Evolutionary conservation across 148 eudicot species (phyloP).

Genomic region (Rhododendron simsii): DNA sequence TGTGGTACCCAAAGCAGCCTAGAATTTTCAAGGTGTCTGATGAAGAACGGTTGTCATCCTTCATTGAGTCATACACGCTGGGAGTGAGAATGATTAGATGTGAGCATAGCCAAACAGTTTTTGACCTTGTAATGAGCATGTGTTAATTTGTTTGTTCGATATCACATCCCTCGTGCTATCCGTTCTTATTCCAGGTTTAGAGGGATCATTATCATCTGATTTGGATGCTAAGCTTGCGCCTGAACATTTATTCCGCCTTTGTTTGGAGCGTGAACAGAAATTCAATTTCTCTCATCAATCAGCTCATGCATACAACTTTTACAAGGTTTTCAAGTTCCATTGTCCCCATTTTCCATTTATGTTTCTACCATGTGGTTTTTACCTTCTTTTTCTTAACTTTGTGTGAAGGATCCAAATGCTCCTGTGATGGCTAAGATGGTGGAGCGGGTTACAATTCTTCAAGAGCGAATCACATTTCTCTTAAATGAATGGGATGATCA

Average conservation of each 20-base stretch:
- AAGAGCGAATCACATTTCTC: slow-evolving; percentile 39
- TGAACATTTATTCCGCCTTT: slow-evolving; percentile 75
- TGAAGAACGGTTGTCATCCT: slow-evolving; percentile 46
- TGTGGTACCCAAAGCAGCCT: slow-evolving; percentile 39
- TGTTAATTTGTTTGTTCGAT: background rate
- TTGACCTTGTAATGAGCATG: background rate
- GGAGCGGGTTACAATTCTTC: slow-evolving; percentile 49
- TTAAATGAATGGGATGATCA: slow-evolving; percentile 65
- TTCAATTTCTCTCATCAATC: slow-evolving; percentile 32
- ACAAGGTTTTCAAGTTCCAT: slow-evolving; percentile 50
- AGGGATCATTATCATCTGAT: slow-evolving; percentile 46
- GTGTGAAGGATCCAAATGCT: slow-evolving; percentile 69
- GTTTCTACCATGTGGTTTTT: background rate
- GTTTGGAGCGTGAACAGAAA: slow-evolving; percentile 69
- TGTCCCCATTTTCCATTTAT: background rate
- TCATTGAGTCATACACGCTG: slow-evolving; percentile 56
- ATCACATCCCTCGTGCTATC: background rate
- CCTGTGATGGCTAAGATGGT: slow-evolving; percentile 73
- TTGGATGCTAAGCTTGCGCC: slow-evolving; percentile 65
- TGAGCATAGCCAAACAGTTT: slow-evolving; percentile 13
- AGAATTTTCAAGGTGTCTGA: slow-evolving; percentile 59
- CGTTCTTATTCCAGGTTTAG: slow-evolving; percentile 38
- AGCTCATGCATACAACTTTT: slow-evolving; percentile 51
- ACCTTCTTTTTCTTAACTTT: slow-evolving; percentile 6
- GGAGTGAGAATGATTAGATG: slow-evolving; percentile 66